These are phyloP conservation scores for Beauveria australis DNA, from an alignment of 2,329 filamentous ascomycete genomes.

Conservation along the genomic window DNA sequence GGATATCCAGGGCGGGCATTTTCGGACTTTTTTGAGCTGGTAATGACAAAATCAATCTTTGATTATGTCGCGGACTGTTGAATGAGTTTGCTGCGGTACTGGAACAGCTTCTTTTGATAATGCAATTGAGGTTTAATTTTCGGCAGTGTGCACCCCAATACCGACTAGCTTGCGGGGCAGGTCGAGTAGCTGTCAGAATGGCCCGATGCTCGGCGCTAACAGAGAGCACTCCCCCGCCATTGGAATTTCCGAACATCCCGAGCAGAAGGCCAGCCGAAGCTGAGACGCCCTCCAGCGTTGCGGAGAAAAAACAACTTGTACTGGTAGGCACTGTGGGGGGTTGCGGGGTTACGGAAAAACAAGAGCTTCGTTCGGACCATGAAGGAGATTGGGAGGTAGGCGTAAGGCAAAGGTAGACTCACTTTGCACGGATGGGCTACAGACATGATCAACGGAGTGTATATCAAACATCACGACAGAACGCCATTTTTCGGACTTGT, in stretches of 20 bases:
- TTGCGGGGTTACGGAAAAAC: not conserved
- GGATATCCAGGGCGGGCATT: constrained; percentile 22
- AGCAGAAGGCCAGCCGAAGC: not conserved
- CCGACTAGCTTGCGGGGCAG: not conserved
- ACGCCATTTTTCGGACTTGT: no score
- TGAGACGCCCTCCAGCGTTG: not conserved
- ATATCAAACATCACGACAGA: no score
- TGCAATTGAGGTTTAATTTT: constrained; percentile 1
- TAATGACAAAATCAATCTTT: not conserved
- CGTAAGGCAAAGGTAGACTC: no score
- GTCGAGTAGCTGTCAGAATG: not conserved
- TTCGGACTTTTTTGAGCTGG: not conserved
- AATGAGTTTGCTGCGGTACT: not conserved
- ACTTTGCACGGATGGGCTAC: no score
- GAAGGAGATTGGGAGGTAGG: not conserved
- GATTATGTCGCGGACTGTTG: not conserved
- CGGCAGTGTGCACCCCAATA: not conserved
- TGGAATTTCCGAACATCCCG: constrained; percentile 11
- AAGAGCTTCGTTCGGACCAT: not conserved
- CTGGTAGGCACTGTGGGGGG: not conserved
- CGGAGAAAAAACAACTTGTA: not conserved
- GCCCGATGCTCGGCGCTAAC: not conserved
- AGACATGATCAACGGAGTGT: no score
- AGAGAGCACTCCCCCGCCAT: not conserved
- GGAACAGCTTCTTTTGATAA: not conserved